Evolutionary conservation across 2,329 filamentous ascomycete species (phyloP), one percentile per base, ranked within the genome.

Genomic region (Coccinonectria pachysandricola): DNA sequence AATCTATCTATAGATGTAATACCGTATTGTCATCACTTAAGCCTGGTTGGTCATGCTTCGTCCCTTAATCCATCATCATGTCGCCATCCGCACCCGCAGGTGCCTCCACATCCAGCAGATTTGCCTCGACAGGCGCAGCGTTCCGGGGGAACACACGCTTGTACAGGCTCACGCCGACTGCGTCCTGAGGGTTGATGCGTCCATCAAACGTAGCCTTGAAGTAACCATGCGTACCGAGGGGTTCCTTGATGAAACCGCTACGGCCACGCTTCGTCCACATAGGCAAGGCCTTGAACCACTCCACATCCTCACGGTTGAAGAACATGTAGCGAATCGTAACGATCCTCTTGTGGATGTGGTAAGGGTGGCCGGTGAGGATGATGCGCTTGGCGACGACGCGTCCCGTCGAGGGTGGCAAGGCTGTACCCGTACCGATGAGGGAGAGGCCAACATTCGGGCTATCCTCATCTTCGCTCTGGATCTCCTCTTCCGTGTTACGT

Each of bases 321-420:
- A 98, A 98, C 92, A 98, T 98, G 70, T 98, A 98, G 15, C 91
- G 79, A 23, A 98, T 79, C 1, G 92, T 98, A 33, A 98, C 91
- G 13, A 98, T 68, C 57, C 81, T 86, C 71, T 94, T 95, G 73
- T 98, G 85, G 54, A 98, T 98, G 63, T 98, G 94, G 69, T 85
- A 95, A 0, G 92, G 91, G 52, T 98, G 88, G 10, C 91, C 92
- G 0, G 91, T 94, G 31, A 98, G 68, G 39, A 96, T 83, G 43
- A 93, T 77, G 27, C 91, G 79, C 62, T 98, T 98, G 45, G 88
- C 87, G 34, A 98, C 75, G 30, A 98, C 79, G 19, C 91, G 79
- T 47, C 51, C 75, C 50, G 57, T 87, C 54, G 52, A 79, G 3
- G 86, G 83, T 0, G 86, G 76, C 10, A 95, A 68, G 5, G 82